Base-by-base conservation (phyloP, 805 yeast species). In the Scheffersomyces stipitis region DNA sequence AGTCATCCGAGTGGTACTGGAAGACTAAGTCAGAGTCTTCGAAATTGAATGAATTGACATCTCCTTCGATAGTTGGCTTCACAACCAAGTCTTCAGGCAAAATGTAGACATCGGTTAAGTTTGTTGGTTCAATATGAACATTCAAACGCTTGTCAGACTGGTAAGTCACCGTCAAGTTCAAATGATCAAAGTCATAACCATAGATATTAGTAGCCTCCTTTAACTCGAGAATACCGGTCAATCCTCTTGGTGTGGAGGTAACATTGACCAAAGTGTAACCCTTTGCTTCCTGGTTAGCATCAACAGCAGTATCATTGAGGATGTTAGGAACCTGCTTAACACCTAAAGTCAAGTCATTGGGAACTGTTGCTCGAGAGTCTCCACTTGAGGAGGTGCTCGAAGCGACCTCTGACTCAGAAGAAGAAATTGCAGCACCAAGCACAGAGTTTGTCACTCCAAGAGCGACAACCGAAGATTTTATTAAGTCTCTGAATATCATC, bases 111-210 rank as follows among this genome's bases (percentile, higher is more conserved):
- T 51, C 51, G 8, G 58, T 46, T 20, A 41, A 34, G 28, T 53
- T 41, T 4, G 34, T 29, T 3, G 59, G 59, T 26, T 44, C 45
- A 17, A 54, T 53, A 16, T 38, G 46, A 14, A 54, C 54, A 30
- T 49, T 49, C 24, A 54, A 33, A 28, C 59, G 33, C 4, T 36
- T 18, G 17, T 20, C 33, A 6, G 48, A 15, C 36, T 54, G 57
- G 33, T 51, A 48, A 15, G 47, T 46, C 12, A 52, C 57, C 3
- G 48, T 41, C 26, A 54, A 44, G 24, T 38, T 46, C 42, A 54
- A 45, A 9, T 22, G 30, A n/a, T 51, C 48, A 31, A 48, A 54
- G 29, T 54, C 59, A 26, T 48, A 48, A 15, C 59, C 59, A 33
- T 51, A 53, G 15, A 54, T 45, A 37, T 54, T 41, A 24, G 58